Conservation (phyloP, 306 rosid species). For the Malus orientalis region DNA sequence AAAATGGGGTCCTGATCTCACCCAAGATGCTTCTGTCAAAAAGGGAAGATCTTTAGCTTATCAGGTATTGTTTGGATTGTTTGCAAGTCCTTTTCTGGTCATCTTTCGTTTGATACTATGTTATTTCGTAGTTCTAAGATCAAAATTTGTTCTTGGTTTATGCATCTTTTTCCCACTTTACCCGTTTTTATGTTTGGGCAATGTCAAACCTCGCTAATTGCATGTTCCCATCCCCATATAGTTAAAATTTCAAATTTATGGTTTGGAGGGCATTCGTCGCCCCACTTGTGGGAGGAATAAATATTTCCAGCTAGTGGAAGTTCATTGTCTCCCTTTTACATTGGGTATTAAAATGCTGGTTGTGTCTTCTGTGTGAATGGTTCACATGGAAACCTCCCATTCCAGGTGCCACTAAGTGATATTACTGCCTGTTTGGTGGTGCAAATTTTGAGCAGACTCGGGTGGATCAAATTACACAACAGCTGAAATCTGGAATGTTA, state of each 20-base stretch:
- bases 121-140: background rate
- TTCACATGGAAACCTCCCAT: slow-evolving; percentile 34
- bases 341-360: slow-evolving; percentile 28
- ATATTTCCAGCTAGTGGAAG: slow-evolving; percentile 24
- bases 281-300: slow-evolving; percentile 12
- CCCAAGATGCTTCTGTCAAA: slow-evolving; percentile 60
- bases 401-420: slow-evolving; percentile 52
- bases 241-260: background rate
- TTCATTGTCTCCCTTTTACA: slow-evolving; percentile 19
- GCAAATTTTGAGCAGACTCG: slow-evolving; percentile 69
- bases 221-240: background rate
- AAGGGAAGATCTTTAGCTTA: slow-evolving; percentile 72
- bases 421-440: slow-evolving; percentile 47
- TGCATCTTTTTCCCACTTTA: background rate
- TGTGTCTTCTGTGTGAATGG: slow-evolving; percentile 34
- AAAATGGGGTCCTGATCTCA: slow-evolving; percentile 78
- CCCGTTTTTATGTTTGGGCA: background rate
- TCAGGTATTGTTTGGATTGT: slow-evolving; percentile 50
- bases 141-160: background rate
- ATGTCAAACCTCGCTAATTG: background rate
- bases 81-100: slow-evolving; percentile 11
- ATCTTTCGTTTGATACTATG: background rate
- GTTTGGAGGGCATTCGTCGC: slow-evolving; percentile 4
- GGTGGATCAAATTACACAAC: slow-evolving; percentile 71
- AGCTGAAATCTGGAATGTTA: slow-evolving; percentile 44